Evolutionary conservation across 2,329 filamentous ascomycete genomes (phyloP), one percentile per base, ranked within the genome.

Genomic region (Sclerotinia borealis): DNA sequence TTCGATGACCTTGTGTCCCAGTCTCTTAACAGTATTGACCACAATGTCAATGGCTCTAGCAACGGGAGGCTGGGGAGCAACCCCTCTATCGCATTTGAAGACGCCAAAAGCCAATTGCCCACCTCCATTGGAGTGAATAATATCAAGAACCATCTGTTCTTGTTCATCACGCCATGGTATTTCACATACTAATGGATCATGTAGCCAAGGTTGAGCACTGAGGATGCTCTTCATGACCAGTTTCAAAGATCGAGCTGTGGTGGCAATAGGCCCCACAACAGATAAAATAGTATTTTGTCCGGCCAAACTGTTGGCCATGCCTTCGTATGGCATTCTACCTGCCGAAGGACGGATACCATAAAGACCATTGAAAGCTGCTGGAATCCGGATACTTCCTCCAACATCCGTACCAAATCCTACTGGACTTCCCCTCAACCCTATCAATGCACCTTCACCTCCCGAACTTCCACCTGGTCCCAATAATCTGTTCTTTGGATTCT

Each of bases 161-260:
- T 73, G 68, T 39, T 82, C 78, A 29, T 80, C 74, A 2, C 86
- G 80, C 82, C 87, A 91, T 0, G 87, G 88, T 0, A 91, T 77
- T 25, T 88, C 85, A 47, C 85, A 75, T 0, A 87, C 85, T 0
- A 86, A 75, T 0, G 88, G 87, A 72, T 91, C 88, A 66, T 83
- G 76, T 1, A 85, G 74, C 89, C 88, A 91, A 0, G 88, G 88
- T 60, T 84, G 69, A 37, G 80, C 80, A 15, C 76, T 77, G 1
- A 92, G 75, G 2, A 90, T 71, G 0, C 81, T 76, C 68, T 84
- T 80, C 2, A 85, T 78, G 2, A 86, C 70, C 3, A 90, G 74
- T 45, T 79, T 80, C 15, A 90, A 69, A 0, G 80, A 81, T 1
- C 79, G 77, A 1, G 82, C 75, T 1, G 82, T 85, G 0, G 81